Evolutionary conservation across 371 early-diverging fungal species (phyloP).

Genomic region (Syncephalis plumigaleata): DNA sequence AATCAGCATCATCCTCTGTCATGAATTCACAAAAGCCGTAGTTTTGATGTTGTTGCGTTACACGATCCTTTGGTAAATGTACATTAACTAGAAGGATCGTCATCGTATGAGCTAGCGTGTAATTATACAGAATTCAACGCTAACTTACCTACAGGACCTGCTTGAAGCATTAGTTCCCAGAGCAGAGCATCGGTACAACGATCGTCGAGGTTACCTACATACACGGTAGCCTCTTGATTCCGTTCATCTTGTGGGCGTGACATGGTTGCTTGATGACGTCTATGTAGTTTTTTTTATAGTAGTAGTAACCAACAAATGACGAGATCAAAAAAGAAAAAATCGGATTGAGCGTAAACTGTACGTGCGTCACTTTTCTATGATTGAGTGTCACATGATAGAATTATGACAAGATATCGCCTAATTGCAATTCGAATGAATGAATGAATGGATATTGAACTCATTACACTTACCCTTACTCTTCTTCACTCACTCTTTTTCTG

Average conservation of each 20-base stretch:
- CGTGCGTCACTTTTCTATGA: too few species aligned
- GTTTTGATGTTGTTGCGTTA: conserved; percentile 86
- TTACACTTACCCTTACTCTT: too few species aligned
- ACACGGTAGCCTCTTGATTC: conserved; percentile 92
- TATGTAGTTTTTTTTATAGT: too few species aligned
- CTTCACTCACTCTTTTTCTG: too few species aligned
- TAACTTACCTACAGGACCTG: conserved; percentile 85
- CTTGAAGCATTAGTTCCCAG: conserved; percentile 97
- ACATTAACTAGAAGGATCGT: conserved; percentile 55
- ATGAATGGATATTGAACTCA: too few species aligned
- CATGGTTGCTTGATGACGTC: too few species aligned
- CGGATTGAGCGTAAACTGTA: too few species aligned
- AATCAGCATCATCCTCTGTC: conserved; percentile 91
- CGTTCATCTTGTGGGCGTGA: conserved; percentile 22
- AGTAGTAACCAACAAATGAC: too few species aligned
- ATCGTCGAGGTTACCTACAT: conserved; percentile 94
- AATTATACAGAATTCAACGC: neutral
- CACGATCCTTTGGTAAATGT: conserved; percentile 92
- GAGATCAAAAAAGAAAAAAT: too few species aligned
- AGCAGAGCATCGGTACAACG: conserved; percentile 80
- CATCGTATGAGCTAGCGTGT: conserved; percentile 2
- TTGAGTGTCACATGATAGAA: too few species aligned
- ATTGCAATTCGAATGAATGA: too few species aligned
- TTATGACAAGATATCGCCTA: too few species aligned
- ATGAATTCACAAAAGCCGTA: conserved; percentile 94